Conservation (phyloP, 1,139 yeast genomes). For the Tardiomyces digboiensis region DNA sequence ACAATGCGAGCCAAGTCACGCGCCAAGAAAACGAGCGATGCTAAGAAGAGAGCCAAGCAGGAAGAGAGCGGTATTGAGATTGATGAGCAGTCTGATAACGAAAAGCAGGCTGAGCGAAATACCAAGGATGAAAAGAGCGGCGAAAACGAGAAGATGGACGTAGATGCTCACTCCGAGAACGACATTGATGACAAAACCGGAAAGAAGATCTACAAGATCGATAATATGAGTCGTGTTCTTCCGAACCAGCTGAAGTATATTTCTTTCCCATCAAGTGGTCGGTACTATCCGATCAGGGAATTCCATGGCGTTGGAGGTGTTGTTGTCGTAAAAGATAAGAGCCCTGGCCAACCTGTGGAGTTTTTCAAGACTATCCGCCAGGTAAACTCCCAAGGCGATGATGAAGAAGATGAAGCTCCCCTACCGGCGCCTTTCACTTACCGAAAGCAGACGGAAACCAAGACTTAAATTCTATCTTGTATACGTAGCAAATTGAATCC, state of each 20-base stretch:
- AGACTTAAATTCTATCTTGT: too few species aligned
- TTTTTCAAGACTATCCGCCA: constrained; percentile 82
- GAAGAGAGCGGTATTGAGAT: constrained; percentile 12
- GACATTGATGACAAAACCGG: constrained; percentile 16
- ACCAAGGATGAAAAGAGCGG: constrained; percentile 20
- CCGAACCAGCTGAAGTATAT: constrained; percentile 87
- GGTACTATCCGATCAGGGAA: constrained; percentile 78
- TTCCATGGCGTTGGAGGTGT: constrained; percentile 77
- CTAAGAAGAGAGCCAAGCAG: constrained; percentile 13
- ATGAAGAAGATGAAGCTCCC: constrained; percentile 60
- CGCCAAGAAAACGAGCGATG: constrained; percentile 53
- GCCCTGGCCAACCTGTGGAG: constrained; percentile 56
- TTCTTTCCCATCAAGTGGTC: constrained; percentile 62
- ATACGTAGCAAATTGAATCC: too few species aligned
- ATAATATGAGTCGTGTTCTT: constrained; percentile 78
- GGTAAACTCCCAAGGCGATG: constrained; percentile 36
- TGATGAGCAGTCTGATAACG: constrained; percentile 5
- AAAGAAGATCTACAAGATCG: constrained; percentile 34
- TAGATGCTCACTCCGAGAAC: constrained; percentile 14
- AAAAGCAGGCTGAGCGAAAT: constrained; percentile 10
- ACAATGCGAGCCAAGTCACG: constrained; percentile 90
- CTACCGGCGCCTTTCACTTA: constrained; percentile 74
- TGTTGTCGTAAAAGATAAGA: constrained; percentile 63
- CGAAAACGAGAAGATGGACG: constrained; percentile 17
- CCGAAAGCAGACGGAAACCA: not conserved